phyloP scores from a whole-genome alignment of 192 early-diverging fungal genomes.

The Entrophospora sp. region DNA sequence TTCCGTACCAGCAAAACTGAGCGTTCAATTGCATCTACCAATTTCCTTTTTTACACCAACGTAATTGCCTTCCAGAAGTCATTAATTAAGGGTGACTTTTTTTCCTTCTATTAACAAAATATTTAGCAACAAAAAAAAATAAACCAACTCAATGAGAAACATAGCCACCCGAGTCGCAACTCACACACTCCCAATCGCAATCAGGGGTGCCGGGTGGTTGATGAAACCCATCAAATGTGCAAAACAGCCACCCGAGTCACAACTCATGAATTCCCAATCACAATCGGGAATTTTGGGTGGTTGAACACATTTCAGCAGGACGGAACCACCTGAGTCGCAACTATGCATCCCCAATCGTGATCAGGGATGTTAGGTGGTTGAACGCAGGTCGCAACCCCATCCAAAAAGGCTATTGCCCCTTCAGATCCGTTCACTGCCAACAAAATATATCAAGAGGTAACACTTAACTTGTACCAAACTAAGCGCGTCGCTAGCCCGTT shows the following conservation, averaged over 20 bases:
- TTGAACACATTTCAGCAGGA: constrained; percentile 2
- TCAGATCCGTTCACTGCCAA: neutral
- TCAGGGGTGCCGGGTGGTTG: neutral
- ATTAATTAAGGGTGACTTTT: constrained; percentile 5
- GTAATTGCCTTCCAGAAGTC: constrained; percentile 6
- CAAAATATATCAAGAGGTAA: neutral
- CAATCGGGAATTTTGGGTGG: neutral
- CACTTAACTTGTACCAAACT: neutral
- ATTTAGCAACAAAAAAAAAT: too few species aligned
- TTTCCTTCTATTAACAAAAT: constrained; percentile 7
- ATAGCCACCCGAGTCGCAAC: neutral
- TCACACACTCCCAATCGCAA: constrained; percentile 1
- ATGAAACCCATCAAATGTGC: neutral
- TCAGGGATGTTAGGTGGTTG: constrained; percentile 4
- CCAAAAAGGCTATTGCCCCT: neutral
- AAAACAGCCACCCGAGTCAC: constrained; percentile 1
- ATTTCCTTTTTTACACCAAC: neutral
- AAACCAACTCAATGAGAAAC: constrained; percentile 8
- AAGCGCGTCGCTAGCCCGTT: neutral
- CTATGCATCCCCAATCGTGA: neutral
- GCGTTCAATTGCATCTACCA: neutral
- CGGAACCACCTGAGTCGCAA: constrained; percentile 5
- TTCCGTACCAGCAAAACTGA: constrained; percentile 7
- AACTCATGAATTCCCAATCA: constrained; percentile 2
- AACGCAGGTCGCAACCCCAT: constrained; percentile 5